A percentile compares a stretch with the other conserved stretches of the same genome.
Conservation (phyloP, 208 protist genomes). For the Crithidia bombi region DNA sequence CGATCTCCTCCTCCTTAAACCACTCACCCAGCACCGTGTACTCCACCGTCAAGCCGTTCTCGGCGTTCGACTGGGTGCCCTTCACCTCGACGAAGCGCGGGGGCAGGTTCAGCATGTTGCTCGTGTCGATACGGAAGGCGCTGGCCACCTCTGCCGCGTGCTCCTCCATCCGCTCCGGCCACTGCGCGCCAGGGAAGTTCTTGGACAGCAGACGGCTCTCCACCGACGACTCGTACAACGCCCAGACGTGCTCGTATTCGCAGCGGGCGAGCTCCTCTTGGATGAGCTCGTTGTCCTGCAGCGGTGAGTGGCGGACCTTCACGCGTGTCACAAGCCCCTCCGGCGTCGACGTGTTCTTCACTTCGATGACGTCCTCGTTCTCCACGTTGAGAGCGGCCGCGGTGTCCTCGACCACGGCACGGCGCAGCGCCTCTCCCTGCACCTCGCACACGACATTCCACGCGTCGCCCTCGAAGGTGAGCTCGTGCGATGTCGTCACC, state of each 20-base stretch:
- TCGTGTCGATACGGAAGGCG: slow-evolving; percentile 53
- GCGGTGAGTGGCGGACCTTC: slow-evolving; percentile 41
- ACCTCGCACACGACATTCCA: slow-evolving; percentile 50
- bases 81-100: slow-evolving; percentile 35
- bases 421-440: slow-evolving; percentile 32
- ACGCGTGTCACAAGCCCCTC: slow-evolving; percentile 29
- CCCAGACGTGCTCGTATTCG: slow-evolving; percentile 58
- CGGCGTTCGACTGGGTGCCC: slow-evolving; percentile 21
- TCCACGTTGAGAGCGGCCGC: slow-evolving; percentile 40
- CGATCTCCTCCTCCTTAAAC: slow-evolving; percentile 53
- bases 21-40: slow-evolving; percentile 36
- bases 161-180: slow-evolving; percentile 38
- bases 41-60: slow-evolving; percentile 36
- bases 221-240: slow-evolving; percentile 43
- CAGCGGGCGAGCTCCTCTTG: slow-evolving; percentile 49
- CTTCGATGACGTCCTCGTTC: slow-evolving; percentile 40
- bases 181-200: slow-evolving; percentile 45
- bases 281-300: slow-evolving; percentile 49
- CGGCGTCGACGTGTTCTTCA: slow-evolving; percentile 26
- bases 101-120: slow-evolving; percentile 28
- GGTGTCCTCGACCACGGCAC: slow-evolving; percentile 45
- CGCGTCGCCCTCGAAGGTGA: slow-evolving; percentile 66
- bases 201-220: slow-evolving; percentile 27
- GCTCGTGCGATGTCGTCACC: slow-evolving; percentile 46
- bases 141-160: slow-evolving; percentile 19